Percentiles rank a stretch among this genome's conserved stretches.
These are phyloP conservation scores for Calonectria pseudoreteaudii DNA, from an alignment of 2,329 filamentous ascomycete species.

Conservation along the genomic window DNA sequence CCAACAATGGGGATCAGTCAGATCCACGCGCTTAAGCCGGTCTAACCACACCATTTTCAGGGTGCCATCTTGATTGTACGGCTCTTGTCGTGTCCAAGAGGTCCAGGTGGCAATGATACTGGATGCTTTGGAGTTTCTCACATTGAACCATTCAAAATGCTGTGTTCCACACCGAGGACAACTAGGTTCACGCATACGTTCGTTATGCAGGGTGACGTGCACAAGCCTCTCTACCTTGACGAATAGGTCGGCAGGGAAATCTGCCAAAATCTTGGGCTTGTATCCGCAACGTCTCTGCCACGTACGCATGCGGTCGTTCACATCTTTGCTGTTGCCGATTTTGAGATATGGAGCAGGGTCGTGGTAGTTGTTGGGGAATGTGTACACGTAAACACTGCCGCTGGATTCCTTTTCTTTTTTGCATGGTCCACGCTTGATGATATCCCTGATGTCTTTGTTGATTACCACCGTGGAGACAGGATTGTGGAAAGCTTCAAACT, in stretches of 20 bases:
- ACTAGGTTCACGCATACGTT: constrained; percentile 38
- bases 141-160: constrained; percentile 47
- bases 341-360: constrained; percentile 40
- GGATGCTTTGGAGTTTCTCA: constrained; percentile 28
- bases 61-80: constrained; percentile 42
- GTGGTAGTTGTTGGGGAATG: constrained; percentile 33
- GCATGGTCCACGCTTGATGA: constrained; percentile 22
- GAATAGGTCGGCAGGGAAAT: constrained; percentile 33
- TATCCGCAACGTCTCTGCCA: constrained; percentile 43
- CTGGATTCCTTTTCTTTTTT: neutral
- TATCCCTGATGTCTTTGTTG: constrained; percentile 33
- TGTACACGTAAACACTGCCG: constrained; percentile 44
- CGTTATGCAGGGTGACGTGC: constrained; percentile 42
- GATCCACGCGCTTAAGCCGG: constrained; percentile 37
- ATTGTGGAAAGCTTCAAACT: constrained; percentile 32
- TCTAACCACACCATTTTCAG: constrained; percentile 39
- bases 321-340: constrained; percentile 43
- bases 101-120: constrained; percentile 41
- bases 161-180: constrained; percentile 38
- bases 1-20: constrained; percentile 43
- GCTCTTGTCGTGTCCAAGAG: constrained; percentile 41
- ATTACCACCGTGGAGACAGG: constrained; percentile 10
- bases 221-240: constrained; percentile 45
- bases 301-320: constrained; percentile 35
- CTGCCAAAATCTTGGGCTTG: constrained; percentile 28